These are phyloP conservation scores for Monilinia aucupariae DNA, from an alignment of 2,329 filamentous ascomycete genomes.

Conservation along the genomic window DNA sequence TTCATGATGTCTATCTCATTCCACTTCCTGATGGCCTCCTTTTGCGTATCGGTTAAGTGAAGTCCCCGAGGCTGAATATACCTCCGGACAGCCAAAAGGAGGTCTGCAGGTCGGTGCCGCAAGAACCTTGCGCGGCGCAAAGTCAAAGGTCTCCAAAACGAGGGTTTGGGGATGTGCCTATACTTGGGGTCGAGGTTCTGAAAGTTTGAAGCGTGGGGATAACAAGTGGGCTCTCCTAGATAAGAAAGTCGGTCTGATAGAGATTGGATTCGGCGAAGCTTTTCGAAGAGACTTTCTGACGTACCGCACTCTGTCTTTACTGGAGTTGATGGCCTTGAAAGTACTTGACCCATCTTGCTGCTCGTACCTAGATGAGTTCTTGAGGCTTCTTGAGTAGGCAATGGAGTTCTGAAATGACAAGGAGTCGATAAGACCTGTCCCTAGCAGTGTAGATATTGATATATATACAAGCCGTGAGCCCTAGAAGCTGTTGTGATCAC, in stretches of 20 bases:
- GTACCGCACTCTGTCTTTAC: not conserved
- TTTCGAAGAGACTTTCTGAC: not conserved
- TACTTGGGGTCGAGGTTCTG: not conserved
- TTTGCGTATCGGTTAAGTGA: not conserved
- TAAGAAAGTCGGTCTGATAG: not conserved
- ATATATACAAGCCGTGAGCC: not conserved
- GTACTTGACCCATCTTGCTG: not conserved
- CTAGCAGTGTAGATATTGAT: not conserved
- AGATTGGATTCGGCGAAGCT: not conserved
- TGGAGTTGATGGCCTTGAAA: not conserved
- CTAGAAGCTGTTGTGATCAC: too few relatives aligned
- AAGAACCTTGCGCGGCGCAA: not conserved
- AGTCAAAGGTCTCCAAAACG: not conserved
- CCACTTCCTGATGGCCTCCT: not conserved
- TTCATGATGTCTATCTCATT: not conserved
- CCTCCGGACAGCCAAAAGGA: not conserved
- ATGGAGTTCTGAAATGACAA: not conserved
- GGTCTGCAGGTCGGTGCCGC: not conserved
- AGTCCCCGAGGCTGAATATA: not conserved
- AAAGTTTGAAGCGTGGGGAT: not conserved
- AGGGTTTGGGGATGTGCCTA: not conserved
- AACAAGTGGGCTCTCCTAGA: not conserved
- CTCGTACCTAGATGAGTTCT: not conserved
- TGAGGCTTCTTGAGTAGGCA: not conserved
- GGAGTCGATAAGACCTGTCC: fast-evolving